Evolutionary conservation across 2,329 filamentous ascomycete genomes (phyloP).

Genomic region (Orbilia javanica): DNA sequence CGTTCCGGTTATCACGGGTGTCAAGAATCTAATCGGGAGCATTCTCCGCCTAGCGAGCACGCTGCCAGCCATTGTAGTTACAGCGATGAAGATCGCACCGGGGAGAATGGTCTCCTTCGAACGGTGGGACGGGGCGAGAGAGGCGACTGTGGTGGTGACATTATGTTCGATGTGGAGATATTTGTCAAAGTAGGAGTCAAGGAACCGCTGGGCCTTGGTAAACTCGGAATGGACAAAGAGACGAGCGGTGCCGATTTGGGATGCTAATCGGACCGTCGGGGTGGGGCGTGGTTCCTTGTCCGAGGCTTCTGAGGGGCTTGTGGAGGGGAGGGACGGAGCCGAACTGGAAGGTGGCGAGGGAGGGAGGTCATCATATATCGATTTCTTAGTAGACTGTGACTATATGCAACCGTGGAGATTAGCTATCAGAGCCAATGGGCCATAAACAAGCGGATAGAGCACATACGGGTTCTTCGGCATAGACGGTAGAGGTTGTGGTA

Average conservation of each 20-base stretch:
- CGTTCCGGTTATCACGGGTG: constrained; percentile 83
- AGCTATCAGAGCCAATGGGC: constrained; percentile 14
- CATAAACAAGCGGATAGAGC: neutral
- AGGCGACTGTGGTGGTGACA: constrained; percentile 89
- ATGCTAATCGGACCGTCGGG: constrained; percentile 88
- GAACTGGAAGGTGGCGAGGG: constrained; percentile 61
- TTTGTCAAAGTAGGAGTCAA: constrained; percentile 84
- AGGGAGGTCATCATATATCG: constrained; percentile 79
- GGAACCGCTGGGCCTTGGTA: constrained; percentile 79
- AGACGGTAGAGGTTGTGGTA: constrained; percentile 46
- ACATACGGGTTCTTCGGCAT: constrained; percentile 57
- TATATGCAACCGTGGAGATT: constrained; percentile 1
- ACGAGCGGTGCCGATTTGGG: constrained; percentile 82
- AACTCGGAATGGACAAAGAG: constrained; percentile 83
- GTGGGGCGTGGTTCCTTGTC: constrained; percentile 71
- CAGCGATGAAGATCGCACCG: constrained; percentile 89
- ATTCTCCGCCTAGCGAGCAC: constrained; percentile 91
- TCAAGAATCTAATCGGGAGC: constrained; percentile 80
- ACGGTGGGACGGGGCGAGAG: constrained; percentile 85
- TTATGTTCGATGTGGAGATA: constrained; percentile 87
- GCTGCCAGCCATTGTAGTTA: constrained; percentile 92
- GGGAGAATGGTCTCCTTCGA: constrained; percentile 90
- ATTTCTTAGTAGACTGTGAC: constrained; percentile 71
- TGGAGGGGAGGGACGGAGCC: constrained; percentile 44
- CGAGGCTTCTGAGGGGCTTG: constrained; percentile 48